Base-by-base conservation (phyloP, 179 eudicot species). In the Pouteria campechiana region DNA sequence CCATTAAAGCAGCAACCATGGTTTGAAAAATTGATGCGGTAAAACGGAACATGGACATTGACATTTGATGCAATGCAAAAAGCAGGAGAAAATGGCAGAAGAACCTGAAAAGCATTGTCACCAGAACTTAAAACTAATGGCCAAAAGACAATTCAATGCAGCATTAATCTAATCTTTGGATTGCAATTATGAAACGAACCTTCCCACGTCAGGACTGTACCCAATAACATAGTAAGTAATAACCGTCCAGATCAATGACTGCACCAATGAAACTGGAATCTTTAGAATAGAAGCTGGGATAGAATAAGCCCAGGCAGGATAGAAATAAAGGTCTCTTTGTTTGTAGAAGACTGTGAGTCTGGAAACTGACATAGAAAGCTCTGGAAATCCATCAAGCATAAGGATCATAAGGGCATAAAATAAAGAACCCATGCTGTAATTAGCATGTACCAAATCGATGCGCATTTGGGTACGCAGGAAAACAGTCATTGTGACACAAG, bases 261-360 rank as follows among this genome's bases (percentile, higher is more conserved):
- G 44, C 0, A 37, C 12, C 7, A 50, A 7, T 17, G 55, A 50
- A 25, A 27, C 25, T 37, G 55, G 55, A 19, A 50, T 37, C 27
- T 37, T 50, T 18, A 50, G 27, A 21, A 50, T 38, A 28, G 36
- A 6, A 17, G 44, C 28, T 37, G 55, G 44, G 12, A 50, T 38
- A 5, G 45, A 25, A 38, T 50, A 50, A 27, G 55, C 36, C 55
- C 55, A 50, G 25, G 44, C 45, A 34, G 55, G 55, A 18, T 37
- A 50, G 7, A 50, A 50, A 36, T 50, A 27, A 12, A 29, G 29
- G 17, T 25, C 32, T 29, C 21, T 16, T 17, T 50, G 55, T 24
- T 50, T 50, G 55, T 50, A 50, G 25, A 37, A 27, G 14, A 37
- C 31, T 7, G 44, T 3, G 19, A 50, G 55, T 28, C 55, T 37